phyloP scores from a whole-genome alignment of 352 stramenopile genomes.

The Globisporangium cederbergense region DNA sequence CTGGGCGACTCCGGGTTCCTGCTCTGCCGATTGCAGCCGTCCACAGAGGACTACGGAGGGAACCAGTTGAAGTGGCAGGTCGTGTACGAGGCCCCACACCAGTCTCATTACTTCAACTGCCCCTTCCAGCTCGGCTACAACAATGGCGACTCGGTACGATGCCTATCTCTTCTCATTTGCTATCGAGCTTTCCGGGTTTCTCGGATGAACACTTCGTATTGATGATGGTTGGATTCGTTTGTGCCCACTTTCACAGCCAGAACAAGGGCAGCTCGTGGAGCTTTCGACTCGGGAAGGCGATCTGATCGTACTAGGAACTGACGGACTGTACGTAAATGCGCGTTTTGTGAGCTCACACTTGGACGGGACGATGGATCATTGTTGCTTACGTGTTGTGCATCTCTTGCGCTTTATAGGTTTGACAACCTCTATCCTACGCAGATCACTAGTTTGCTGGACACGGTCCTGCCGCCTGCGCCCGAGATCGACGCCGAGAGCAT shows the following conservation, averaged over 20 bases:
- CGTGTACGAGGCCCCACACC: conserved; percentile 87
- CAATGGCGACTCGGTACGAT: conserved; percentile 83
- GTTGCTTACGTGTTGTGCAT: background rate
- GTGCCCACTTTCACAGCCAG: conserved; percentile 46
- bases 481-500: conserved; percentile 56
- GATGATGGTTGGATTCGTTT: conserved; percentile 1
- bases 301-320: conserved; percentile 91
- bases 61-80: conserved; percentile 59
- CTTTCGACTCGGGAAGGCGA: conserved; percentile 85
- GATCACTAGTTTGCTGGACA: conserved; percentile 71
- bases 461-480: conserved; percentile 47
- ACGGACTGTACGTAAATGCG: conserved; percentile 82
- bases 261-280: conserved; percentile 88
- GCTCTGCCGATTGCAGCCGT: conserved; percentile 66
- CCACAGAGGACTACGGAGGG: conserved; percentile 22
- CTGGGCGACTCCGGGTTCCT: conserved; percentile 94
- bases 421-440: conserved; percentile 93
- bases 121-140: conserved; percentile 91
- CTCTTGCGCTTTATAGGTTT: conserved; percentile 54
- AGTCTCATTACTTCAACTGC: conserved; percentile 97
- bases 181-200: background rate
- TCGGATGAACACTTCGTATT: background rate
- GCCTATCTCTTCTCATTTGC: background rate
- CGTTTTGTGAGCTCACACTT: background rate
- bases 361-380: background rate